Conservation (phyloP, 2,329 filamentous ascomycete genomes). For the Xylariaceae sp. region DNA sequence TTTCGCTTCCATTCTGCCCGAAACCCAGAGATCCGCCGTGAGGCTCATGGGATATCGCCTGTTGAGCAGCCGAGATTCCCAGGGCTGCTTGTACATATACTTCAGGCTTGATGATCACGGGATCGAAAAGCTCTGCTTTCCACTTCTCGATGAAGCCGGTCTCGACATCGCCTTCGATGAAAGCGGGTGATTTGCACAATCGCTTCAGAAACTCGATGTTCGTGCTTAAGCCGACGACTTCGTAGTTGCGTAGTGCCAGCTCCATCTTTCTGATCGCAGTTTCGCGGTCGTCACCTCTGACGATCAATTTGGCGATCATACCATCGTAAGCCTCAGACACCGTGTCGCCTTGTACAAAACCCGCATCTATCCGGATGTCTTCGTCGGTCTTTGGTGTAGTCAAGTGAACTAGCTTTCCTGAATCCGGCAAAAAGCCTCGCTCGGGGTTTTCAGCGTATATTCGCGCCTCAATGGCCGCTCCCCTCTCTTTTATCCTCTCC, state of each 20-base stretch:
- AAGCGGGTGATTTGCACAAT: slow-evolving; percentile 75
- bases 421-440: slow-evolving; percentile 89
- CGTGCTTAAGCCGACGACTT: slow-evolving; percentile 87
- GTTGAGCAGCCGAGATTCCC: slow-evolving; percentile 53
- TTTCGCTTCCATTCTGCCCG: slow-evolving; percentile 39
- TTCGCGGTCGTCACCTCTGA: slow-evolving; percentile 72
- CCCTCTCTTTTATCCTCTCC: slow-evolving; percentile 65
- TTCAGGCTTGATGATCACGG: slow-evolving; percentile 59
- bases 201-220: slow-evolving; percentile 97
- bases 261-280: slow-evolving; percentile 80
- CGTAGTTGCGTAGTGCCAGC: slow-evolving; percentile 78
- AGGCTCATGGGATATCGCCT: slow-evolving; percentile 23
- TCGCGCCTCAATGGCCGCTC: slow-evolving; percentile 89
- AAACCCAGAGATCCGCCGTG: slow-evolving; percentile 54
- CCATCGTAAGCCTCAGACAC: slow-evolving; percentile 95
- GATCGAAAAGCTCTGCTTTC: slow-evolving; percentile 70
- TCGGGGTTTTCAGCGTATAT: slow-evolving; percentile 96
- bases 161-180: slow-evolving; percentile 83
- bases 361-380: slow-evolving; percentile 86
- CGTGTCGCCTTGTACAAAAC: slow-evolving; percentile 85
- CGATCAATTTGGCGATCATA: slow-evolving; percentile 98
- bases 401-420: slow-evolving; percentile 80
- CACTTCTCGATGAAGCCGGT: slow-evolving; percentile 96
- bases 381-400: slow-evolving; percentile 64
- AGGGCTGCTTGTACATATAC: slow-evolving; percentile 84